Base-by-base conservation (phyloP, 441 rosid genomes). In the Gossypium schwendimanii region DNA sequence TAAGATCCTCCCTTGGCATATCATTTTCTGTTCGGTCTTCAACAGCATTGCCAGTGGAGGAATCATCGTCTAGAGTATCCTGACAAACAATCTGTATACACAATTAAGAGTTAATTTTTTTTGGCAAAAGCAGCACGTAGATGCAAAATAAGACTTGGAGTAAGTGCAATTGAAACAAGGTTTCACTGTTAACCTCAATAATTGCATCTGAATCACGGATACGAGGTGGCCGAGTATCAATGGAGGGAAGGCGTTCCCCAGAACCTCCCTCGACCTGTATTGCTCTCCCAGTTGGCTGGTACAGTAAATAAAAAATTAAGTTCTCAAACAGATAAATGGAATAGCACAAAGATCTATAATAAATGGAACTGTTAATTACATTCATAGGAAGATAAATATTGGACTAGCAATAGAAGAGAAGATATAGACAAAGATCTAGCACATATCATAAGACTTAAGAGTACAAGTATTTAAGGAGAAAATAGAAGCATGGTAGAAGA, bases 251-350 rank as follows among this genome's bases (percentile, higher is more conserved):
- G 54, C 99, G 98, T 63, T 95, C 99, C 74, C 95, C 93, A 78
- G 54, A 84, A 71, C 98, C 98, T 76, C 82, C 82, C 83, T 91
- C 99, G 69, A 95, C 99, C 80, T 91, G 99, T 82, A 95, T 95
- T 33, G 98, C 87, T 84, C 98, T 86, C 75, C 99, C 99, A 69
- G 97, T 85, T 69, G 99, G 99, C 99, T 95, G 85, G 74, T 54
- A 78, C 36, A 31, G 47, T 47, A 39, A 33, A 54, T 28, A 15
- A 61, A 61, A 15, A n/a, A 7, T 58, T 47, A 71, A 63, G 36
- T 69, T 41, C 60, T 36, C 11, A 44, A 44, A 58, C 54, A 36
- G 24, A 71, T 26, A 57, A 53, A 74, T 5, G 49, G 63, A 52
- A 70, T 54, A 49, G 15, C 52, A 60, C 14, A 61, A 24, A 18